phyloP scores from a whole-genome alignment of 257 asterid genomes.

The Solanum paucissectum region DNA sequence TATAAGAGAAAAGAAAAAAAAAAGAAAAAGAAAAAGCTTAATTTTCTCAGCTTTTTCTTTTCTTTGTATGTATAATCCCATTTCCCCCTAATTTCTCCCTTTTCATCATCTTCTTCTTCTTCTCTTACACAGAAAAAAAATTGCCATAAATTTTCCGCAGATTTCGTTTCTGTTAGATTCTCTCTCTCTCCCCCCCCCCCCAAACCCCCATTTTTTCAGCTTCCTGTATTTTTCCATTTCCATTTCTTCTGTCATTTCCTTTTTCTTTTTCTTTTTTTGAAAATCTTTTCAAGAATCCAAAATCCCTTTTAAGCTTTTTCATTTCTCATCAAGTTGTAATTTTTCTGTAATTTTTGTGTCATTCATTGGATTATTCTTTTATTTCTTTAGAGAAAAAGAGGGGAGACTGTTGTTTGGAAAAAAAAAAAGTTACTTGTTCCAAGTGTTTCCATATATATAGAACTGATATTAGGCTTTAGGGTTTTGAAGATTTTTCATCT shows the following conservation, averaged over 20 bases:
- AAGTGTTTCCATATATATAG: neutral
- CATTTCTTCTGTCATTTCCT: neutral
- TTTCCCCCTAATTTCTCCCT: neutral
- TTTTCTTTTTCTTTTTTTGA: neutral
- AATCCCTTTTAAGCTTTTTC: neutral
- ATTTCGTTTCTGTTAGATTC: constrained; percentile 25
- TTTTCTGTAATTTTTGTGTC: neutral
- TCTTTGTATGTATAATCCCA: neutral
- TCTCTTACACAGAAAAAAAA: constrained; percentile 9
- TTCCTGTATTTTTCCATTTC: constrained; percentile 2
- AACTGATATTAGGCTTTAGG: neutral
- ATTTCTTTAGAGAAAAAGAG: neutral
- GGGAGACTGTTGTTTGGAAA: neutral
- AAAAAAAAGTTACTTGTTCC: neutral
- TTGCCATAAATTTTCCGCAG: constrained; percentile 11
- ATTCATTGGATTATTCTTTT: constrained; percentile 7
- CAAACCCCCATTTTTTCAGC: neutral
- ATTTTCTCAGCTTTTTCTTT: neutral
- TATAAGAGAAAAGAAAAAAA: neutral
- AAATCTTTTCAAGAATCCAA: neutral
- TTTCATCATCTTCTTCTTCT: neutral
- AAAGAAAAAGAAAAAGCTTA: neutral
- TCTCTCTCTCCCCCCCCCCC: neutral
- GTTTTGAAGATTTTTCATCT: neutral
- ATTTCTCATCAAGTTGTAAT: neutral